These are phyloP conservation scores for Aspergillus niger DNA, from an alignment of 2,329 filamentous ascomycete genomes.

Conservation along the genomic window DNA sequence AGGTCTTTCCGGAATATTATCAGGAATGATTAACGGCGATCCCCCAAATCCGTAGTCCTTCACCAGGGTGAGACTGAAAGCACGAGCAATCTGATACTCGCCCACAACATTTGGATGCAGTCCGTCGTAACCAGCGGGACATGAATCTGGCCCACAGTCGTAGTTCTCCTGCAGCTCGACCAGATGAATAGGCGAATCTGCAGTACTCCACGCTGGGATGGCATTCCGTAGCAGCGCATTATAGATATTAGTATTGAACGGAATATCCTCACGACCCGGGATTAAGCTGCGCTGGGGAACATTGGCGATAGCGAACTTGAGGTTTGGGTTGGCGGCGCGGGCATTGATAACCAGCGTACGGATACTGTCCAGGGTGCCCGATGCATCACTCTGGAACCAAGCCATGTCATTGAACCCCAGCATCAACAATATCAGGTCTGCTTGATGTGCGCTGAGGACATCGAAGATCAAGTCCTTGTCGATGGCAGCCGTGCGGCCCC, in stretches of 20 bases:
- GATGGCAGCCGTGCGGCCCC: constrained; percentile 7
- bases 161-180: constrained; percentile 6
- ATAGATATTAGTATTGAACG: constrained; percentile 5
- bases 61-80: background rate
- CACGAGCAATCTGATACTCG: constrained; percentile 5
- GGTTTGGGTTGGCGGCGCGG: background rate
- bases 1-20: background rate
- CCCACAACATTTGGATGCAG: constrained; percentile 1
- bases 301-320: constrained; percentile 8
- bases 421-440: constrained; percentile 4
- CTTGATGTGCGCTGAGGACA: background rate
- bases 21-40: background rate
- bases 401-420: constrained; percentile 13
- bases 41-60: background rate
- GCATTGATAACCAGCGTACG: background rate
- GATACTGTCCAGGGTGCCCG: constrained; percentile 1
- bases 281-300: constrained; percentile 7
- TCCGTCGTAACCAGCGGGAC: constrained; percentile 9
- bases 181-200: constrained; percentile 1
- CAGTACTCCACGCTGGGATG: background rate
- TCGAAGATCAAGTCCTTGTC: background rate
- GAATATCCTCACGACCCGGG: constrained; percentile 3
- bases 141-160: background rate
- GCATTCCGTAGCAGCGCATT: constrained; percentile 1
- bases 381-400: constrained; percentile 3